Evolutionary conservation across 148 eudicot genomes (phyloP).

Genomic region (Tetragonia tetragonoides): DNA sequence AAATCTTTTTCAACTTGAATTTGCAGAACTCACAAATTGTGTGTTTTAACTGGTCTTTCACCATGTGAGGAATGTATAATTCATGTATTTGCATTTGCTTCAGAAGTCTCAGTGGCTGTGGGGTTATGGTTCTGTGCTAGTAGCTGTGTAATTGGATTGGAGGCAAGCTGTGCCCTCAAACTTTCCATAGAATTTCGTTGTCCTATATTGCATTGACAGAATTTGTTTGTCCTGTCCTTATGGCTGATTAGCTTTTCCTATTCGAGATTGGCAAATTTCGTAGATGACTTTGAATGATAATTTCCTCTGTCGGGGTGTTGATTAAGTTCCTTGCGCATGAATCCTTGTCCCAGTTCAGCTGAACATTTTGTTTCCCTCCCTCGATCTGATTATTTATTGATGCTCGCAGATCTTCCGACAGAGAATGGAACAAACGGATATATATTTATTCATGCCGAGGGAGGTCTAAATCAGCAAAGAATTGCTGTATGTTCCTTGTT

Average conservation of each 20-base stretch:
- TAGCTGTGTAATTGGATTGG: neutral
- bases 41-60: neutral
- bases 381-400: conserved; percentile 10
- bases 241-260: no score
- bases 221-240: neutral
- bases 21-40: neutral
- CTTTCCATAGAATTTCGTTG: neutral
- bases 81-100: neutral
- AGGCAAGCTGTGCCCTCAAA: neutral
- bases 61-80: neutral
- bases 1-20: neutral
- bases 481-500: conserved; percentile 73
- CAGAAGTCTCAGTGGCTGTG: neutral
- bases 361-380: neutral
- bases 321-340: neutral
- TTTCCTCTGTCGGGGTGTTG: neutral
- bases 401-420: conserved; percentile 67
- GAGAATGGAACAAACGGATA: conserved; percentile 96
- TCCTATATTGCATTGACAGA: neutral
- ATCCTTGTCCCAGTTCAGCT: neutral
- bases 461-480: conserved; percentile 98
- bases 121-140: neutral
- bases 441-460: conserved; percentile 98
- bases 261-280: neutral
- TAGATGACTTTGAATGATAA: neutral